Percentiles rank a stretch among this genome's conserved stretches.
Conservation (phyloP, 1,284 basidiomycete species). For the Phaffia rhodozyma region DNA sequence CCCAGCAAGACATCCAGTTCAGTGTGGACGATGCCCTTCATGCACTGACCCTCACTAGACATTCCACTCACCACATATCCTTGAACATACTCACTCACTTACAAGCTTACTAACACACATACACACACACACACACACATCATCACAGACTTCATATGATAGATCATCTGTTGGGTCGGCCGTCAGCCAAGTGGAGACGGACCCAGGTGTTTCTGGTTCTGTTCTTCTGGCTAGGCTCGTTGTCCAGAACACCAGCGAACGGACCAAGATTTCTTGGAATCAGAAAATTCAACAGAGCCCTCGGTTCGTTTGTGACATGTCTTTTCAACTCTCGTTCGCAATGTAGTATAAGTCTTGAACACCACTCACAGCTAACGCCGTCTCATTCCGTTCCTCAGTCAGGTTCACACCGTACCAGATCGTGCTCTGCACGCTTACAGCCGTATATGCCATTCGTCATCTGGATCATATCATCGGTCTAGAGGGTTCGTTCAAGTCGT, state of each 20-base stretch:
- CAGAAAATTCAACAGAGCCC: constrained; percentile 45
- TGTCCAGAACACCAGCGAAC: constrained; percentile 47
- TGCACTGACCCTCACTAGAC: no score
- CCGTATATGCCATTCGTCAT: constrained; percentile 73
- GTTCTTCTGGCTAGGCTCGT: constrained; percentile 74
- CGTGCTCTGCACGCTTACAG: constrained; percentile 69
- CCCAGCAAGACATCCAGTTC: no score
- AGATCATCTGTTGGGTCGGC: constrained; percentile 67
- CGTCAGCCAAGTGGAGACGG: constrained; percentile 61
- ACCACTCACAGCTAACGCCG: no score
- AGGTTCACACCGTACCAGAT: constrained; percentile 92
- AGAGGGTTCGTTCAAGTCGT: constrained; percentile 46
- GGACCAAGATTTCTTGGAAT: constrained; percentile 57
- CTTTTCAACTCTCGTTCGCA: no score
- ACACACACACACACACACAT: background rate
- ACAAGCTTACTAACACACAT: background rate
- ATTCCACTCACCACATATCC: no score
- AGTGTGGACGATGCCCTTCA: no score
- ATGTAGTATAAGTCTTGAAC: no score
- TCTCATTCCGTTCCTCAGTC: constrained; percentile 38
- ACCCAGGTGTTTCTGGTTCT: constrained; percentile 68
- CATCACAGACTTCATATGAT: constrained; percentile 45
- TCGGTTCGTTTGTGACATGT: constrained; percentile 26
- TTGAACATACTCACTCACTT: no score
- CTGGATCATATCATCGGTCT: constrained; percentile 78